Evolutionary conservation across 495 filamentous ascomycete species (phyloP), one percentile per base, ranked within the genome.

Genomic region (Neurospora sp.): DNA sequence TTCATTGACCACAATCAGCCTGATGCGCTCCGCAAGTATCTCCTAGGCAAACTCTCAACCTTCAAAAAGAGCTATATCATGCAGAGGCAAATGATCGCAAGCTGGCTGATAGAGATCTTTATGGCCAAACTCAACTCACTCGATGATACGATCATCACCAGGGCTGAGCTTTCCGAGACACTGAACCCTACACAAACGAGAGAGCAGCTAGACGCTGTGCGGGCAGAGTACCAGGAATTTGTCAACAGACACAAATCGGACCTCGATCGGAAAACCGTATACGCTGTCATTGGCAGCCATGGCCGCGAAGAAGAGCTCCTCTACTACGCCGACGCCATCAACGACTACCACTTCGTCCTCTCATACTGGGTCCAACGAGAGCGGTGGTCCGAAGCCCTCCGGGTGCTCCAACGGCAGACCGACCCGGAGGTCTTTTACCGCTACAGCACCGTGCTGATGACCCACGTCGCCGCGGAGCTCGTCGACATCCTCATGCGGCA

Each of bases 331-430:
- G 93, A 92, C 70, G 89, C 90, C 27, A 86, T 94, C 38, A 91
- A 94, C 76, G 96, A 99, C 80, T 91, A 95, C 83, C 96, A 96
- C 79, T 98, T 95, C 78, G 94, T 98, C 39, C 85, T 99, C 23
- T 91, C 92, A 0, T 99, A 99, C 84, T 99, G 96, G 96, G 91
- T 98, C 35, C 96, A 98, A 81, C 88, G 96, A 72, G 96, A 98
- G 81, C 89, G 93, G 76, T 99, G 96, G 96, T 81, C 88, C n/a
- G 93, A 97, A 75, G 92, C 94, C 5, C 82, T 99, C 76, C 89
- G 90, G 73, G 93, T 98, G 41, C 85, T 99, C 20, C 95, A 97
- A 80, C 90, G 91, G 77, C 96, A 99, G 83, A 96, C 90, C 39
- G 92, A 97, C 66, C 88, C 93, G 0, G 93, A 97, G 70, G 91